Evolutionary conservation across 2,329 filamentous ascomycete genomes (phyloP).

Genomic region (Hymenoscyphus linearis): DNA sequence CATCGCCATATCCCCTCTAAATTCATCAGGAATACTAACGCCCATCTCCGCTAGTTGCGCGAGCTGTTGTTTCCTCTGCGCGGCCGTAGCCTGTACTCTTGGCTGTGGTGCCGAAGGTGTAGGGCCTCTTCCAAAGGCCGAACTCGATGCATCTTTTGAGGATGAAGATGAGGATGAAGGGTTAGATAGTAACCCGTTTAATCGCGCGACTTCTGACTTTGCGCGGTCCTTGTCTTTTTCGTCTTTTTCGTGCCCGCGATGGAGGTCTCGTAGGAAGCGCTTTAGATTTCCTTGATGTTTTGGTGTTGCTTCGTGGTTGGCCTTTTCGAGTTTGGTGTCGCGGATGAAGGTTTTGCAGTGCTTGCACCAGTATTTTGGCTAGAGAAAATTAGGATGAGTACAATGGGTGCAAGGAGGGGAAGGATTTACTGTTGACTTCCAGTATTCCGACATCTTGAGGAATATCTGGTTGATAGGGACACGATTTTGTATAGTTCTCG

Average conservation of each 20-base stretch:
- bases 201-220: conserved; percentile 75
- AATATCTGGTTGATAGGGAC: background rate
- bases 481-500: background rate
- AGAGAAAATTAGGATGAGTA: background rate
- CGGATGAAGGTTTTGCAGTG: conserved; percentile 87
- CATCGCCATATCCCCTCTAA: conserved; percentile 76
- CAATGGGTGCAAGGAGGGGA: background rate
- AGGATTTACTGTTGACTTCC: conserved; percentile 76
- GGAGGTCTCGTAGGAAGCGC: conserved; percentile 82
- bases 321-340: conserved; percentile 84
- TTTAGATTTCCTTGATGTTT: conserved; percentile 84
- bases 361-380: conserved; percentile 96
- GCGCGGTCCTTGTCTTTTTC: conserved; percentile 78
- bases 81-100: conserved; percentile 40
- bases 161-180: background rate
- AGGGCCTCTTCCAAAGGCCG: conserved; percentile 25
- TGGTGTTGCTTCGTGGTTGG: conserved; percentile 81
- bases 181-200: conserved; percentile 67
- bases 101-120: conserved; percentile 23
- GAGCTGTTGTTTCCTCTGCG: conserved; percentile 76
- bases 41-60: conserved; percentile 85
- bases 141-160: conserved; percentile 28
- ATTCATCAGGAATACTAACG: conserved; percentile 73
- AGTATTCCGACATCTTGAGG: conserved; percentile 82
- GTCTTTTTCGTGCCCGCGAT: conserved; percentile 76